Conservation (phyloP, 306 rosid genomes). For the Sechiopsis laciniata region DNA sequence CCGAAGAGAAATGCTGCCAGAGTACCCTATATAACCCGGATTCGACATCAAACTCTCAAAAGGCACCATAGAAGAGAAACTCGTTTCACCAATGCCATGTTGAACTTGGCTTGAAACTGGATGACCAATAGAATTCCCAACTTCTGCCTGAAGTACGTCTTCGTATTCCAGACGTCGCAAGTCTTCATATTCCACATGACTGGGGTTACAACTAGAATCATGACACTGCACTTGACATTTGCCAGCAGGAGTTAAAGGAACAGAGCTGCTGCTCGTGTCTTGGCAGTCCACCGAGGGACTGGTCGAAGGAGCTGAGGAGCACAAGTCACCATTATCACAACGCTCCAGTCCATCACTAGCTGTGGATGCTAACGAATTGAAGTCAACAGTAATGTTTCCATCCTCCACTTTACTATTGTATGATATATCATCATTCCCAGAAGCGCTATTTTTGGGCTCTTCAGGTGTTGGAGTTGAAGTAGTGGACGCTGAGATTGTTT, state of each 20-base stretch:
- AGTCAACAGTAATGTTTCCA: constrained; percentile 29
- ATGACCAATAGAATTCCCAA: constrained; percentile 23
- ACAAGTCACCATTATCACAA: constrained; percentile 24
- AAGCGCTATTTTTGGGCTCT: constrained; percentile 26
- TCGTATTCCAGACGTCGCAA: constrained; percentile 18
- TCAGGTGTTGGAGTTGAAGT: constrained; percentile 21
- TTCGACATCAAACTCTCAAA: constrained; percentile 40
- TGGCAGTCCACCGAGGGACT: constrained; percentile 33
- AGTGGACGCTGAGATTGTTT: not conserved
- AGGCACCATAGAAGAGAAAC: constrained; percentile 50
- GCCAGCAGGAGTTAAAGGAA: constrained; percentile 20
- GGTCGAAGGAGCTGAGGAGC: constrained; percentile 23
- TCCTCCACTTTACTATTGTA: constrained; percentile 33
- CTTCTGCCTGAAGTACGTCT: constrained; percentile 16
- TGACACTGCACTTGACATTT: constrained; percentile 33
- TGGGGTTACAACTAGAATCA: constrained; percentile 17
- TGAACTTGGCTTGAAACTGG: constrained; percentile 30
- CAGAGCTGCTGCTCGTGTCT: constrained; percentile 26
- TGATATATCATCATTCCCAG: constrained; percentile 20
- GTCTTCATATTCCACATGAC: constrained; percentile 23
- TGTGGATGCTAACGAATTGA: constrained; percentile 30
- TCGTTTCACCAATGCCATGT: constrained; percentile 36
- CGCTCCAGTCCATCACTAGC: constrained; percentile 33
- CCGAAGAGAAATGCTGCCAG: constrained; percentile 81
- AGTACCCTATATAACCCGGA: constrained; percentile 60